Evolutionary conservation across 768 basidiomycete genomes (phyloP).

Genomic region (Russula earlei): DNA sequence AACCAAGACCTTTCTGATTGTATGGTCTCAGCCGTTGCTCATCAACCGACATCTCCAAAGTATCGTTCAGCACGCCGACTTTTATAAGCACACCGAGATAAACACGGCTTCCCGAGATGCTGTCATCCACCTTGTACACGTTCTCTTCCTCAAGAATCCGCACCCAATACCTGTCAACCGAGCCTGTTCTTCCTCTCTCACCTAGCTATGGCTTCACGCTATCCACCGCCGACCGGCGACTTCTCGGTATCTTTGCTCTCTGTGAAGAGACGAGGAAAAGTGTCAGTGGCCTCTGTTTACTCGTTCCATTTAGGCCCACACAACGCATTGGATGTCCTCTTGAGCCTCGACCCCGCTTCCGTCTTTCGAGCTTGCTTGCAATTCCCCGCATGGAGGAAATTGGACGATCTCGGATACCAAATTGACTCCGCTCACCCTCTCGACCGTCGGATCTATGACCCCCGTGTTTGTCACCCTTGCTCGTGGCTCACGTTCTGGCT

Average conservation of each 20-base stretch:
- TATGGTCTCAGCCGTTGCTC: conserved; percentile 43
- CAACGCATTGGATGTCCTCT: conserved; percentile 53
- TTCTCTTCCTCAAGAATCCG: conserved; percentile 69
- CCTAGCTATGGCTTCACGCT: conserved; percentile 67
- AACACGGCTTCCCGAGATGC: conserved; percentile 32
- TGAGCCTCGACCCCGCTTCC: conserved; percentile 54
- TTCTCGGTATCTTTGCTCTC: conserved; percentile 68
- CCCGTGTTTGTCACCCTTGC: conserved; percentile 62
- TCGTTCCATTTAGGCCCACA: conserved; percentile 37
- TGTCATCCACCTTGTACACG: conserved; percentile 47
- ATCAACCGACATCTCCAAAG: conserved; percentile 71
- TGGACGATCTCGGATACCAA: conserved; percentile 31
- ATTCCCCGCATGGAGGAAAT: conserved; percentile 57
- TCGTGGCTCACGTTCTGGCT: conserved; percentile 58
- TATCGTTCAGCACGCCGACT: conserved; percentile 59
- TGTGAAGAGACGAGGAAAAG: conserved; percentile 65
- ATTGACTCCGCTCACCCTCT: conserved; percentile 21
- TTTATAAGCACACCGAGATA: conserved; percentile 38
- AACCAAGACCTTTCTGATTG: neutral
- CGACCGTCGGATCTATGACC: conserved; percentile 56
- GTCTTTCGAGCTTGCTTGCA: conserved; percentile 63
- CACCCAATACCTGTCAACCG: conserved; percentile 76
- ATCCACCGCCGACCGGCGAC: conserved; percentile 48
- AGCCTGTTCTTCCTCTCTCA: conserved; percentile 68
- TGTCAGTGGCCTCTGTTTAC: conserved; percentile 57